Evolutionary conservation across 1,284 basidiomycete species (phyloP), one percentile per base, ranked within the genome.

Genomic region (Caloboletus inedulis): DNA sequence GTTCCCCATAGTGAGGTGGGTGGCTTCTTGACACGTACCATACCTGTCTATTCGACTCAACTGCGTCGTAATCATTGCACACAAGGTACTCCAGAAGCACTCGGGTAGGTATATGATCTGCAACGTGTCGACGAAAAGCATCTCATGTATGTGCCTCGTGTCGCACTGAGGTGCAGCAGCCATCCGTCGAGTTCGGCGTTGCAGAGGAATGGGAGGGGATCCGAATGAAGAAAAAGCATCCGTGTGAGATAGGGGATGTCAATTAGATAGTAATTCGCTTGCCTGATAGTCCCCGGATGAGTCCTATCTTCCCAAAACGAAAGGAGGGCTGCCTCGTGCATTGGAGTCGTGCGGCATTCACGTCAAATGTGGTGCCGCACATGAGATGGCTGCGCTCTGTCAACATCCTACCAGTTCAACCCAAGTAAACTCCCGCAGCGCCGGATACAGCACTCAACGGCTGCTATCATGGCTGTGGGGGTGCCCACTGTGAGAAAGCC

Each of bases 251-350:
- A 3, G 23, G n/a, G n/a, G n/a, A 25, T 18, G 27, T 21, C 39
- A 23, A 23, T 16, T 29, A 9, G 31, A 41, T 27, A 51, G 55
- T 44, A 42, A 10, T 14, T 47, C 33, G 42, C 27, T 43, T 57
- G 27, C 54, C 27, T n/a, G 47, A 57, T 46, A 36, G 16, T n/a
- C n/a, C n/a, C n/a, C n/a, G n/a, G n/a, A n/a, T n/a, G n/a, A n/a
- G 34, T 4, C n/a, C 9, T 18, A 21, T 23, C 37, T 29, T 23
- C 19, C 36, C 30, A 43, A 44, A 34, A 7, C 37, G 54, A 53
- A 57, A 60, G 58, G 41, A 58, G 56, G 56, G 59, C 37, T 18
- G 59, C 59, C 59, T 58, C 56, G 56, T 60, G 55, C 25, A n/a
- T 5, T 23, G 41, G 46, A 31, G 36, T 57, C 25, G 49, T 41